Evolutionary conservation across 148 eudicot species (phyloP), one percentile per base, ranked within the genome.

Genomic region (Fagopyrum esculentum): DNA sequence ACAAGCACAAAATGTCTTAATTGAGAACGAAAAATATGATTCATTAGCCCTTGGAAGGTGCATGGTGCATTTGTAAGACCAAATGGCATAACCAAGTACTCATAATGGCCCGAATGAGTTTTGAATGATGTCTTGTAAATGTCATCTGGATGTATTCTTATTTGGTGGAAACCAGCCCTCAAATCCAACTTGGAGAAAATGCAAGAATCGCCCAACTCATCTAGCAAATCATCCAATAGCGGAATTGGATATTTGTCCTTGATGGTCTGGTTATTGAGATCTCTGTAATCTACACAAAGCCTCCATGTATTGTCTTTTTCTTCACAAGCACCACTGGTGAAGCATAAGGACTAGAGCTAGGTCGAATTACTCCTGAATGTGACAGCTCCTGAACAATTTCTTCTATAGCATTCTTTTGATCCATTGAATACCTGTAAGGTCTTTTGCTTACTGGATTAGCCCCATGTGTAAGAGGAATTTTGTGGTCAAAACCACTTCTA

Each of bases 251-350:
- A 61, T 8, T 19, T 16, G 29, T 61, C 69, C 9, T 61, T 61
- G 30, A 61, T 61, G 4, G 19, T 13, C 7, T 16, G 40, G 5
- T 1, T 4, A 19, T 16, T 61, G 26, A 61, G 69, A 16, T 16
- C 30, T 35, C 47, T 50, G 40, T 68, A 75, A 57, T 72, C 73
- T 43, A 77, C 52, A 19, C 69, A 61, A 2, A 19, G 9, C 19
- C 69, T 0, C 69, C 29, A 61, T 46, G 9, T 22, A 22, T 22
- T 22, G 26, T 22, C 26, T 22, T 22, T 22, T 22, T 22, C 26
- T 22, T 22, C 26, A 22, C 26, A 22, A 22, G 26, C 26, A 22
- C 26, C 26, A 22, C 26, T 22, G 26, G 26, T 22, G 26, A 22
- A 22, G 26, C 26, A 22, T 22, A 22, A 22, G 26, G 26, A 46